Conservation (phyloP, 768 basidiomycete species). For the Boletus fagicola region DNA sequence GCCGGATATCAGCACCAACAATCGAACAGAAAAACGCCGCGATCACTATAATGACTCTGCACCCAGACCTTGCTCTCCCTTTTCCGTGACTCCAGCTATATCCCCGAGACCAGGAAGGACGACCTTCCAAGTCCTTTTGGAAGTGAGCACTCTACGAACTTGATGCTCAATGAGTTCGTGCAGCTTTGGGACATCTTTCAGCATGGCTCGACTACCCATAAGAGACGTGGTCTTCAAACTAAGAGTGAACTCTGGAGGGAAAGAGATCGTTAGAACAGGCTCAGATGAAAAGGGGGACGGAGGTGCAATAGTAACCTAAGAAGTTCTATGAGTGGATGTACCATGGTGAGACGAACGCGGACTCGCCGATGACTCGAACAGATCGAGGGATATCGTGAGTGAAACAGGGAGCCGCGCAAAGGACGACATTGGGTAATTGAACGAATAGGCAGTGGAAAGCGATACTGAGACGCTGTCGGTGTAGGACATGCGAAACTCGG, state of each 20-base stretch:
- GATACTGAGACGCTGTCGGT: conserved; percentile 81
- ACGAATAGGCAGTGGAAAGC: conserved; percentile 77
- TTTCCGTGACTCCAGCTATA: conserved; percentile 24
- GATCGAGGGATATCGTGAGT: conserved; percentile 72
- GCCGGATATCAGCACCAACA: neutral
- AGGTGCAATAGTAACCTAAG: conserved; percentile 61
- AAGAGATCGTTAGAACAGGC: conserved; percentile 65
- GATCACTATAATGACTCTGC: conserved; percentile 1
- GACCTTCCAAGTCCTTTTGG: conserved; percentile 64
- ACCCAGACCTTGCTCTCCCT: conserved; percentile 27
- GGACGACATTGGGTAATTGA: conserved; percentile 79
- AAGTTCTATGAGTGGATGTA: conserved; percentile 3
- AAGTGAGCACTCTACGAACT: conserved; percentile 62
- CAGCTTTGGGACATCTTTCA: conserved; percentile 95
- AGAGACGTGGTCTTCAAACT: conserved; percentile 86
- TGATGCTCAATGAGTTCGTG: conserved; percentile 92
- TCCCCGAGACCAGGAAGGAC: conserved; percentile 61
- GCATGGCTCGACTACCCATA: conserved; percentile 94
- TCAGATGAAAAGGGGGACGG: conserved; percentile 52
- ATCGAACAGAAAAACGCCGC: neutral
- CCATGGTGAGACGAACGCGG: neutral
- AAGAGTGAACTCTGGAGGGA: conserved; percentile 85
- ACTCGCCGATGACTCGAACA: conserved; percentile 67
- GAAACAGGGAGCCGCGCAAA: conserved; percentile 84
- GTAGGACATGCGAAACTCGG: conserved; percentile 83